phyloP scores from a whole-genome alignment of 106 monocot species.

The Allium cepa region DNA sequence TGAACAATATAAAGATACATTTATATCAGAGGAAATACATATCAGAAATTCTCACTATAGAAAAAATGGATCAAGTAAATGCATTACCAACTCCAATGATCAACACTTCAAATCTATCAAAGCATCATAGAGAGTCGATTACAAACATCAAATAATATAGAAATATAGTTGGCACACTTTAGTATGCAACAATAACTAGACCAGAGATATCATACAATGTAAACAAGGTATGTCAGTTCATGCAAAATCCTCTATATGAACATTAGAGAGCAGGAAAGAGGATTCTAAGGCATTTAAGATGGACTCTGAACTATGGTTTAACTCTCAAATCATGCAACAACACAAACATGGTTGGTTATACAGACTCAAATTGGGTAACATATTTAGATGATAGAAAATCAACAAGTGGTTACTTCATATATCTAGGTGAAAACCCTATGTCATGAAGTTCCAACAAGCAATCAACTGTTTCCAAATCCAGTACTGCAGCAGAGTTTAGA shows the following conservation, averaged over 20 bases:
- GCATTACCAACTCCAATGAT: no score
- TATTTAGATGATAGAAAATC: neutral
- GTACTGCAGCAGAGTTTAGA: neutral
- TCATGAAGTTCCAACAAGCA: neutral
- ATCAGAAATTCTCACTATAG: no score
- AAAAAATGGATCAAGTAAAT: no score
- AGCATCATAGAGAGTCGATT: no score
- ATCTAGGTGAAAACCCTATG: neutral
- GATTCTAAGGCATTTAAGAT: neutral
- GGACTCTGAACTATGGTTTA: neutral
- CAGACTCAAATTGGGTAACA: neutral
- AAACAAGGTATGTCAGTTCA: neutral
- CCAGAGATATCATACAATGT: neutral
- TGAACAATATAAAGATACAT: no score
- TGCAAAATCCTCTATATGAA: neutral
- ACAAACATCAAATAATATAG: neutral
- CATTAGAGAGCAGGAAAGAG: neutral
- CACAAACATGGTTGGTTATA: no score
- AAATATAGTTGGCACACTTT: neutral
- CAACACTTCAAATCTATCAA: no score
- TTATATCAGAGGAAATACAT: no score
- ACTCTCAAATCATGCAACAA: neutral
- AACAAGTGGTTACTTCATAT: no score
- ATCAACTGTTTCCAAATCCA: neutral
- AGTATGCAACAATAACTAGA: slow-evolving; percentile 4